Conservation (phyloP, 169 alveolate species). For the Eimeria maxima region DNA sequence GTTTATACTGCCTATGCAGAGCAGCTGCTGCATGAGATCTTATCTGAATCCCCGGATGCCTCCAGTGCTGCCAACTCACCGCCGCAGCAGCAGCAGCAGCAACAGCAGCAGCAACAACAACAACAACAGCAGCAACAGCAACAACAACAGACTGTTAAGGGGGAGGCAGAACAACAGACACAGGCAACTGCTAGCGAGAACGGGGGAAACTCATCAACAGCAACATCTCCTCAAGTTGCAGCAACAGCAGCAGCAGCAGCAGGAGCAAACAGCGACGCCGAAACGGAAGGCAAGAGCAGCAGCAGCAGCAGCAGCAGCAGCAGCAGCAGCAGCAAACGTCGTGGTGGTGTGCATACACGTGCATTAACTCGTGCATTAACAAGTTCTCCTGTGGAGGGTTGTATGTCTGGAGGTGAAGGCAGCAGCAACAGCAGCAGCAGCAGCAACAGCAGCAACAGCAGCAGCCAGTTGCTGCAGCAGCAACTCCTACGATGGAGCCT, state of each 20-base stretch:
- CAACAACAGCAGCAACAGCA: conserved; percentile 38
- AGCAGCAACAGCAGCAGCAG: conserved; percentile 54
- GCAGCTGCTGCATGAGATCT: conserved; percentile 29
- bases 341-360: conserved; percentile 50
- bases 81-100: background rate
- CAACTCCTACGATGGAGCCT: conserved; percentile 14
- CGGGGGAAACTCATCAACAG: background rate
- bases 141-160: background rate
- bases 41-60: background rate
- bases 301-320: too few species aligned
- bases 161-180: background rate
- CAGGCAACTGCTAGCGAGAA: background rate
- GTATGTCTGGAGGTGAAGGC: background rate
- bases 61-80: background rate
- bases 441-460: conserved; percentile 49
- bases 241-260: conserved; percentile 45
- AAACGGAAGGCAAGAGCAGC: conserved; percentile 30
- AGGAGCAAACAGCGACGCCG: conserved; percentile 35
- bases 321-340: background rate
- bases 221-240: conserved; percentile 27
- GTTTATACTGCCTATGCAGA: conserved; percentile 59
- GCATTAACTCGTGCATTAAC: conserved; percentile 31
- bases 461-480: conserved; percentile 29
- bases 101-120: background rate
- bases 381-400: background rate